These are phyloP conservation scores for Punica granatum DNA, from an alignment of 345 rosid genomes.

Conservation along the genomic window DNA sequence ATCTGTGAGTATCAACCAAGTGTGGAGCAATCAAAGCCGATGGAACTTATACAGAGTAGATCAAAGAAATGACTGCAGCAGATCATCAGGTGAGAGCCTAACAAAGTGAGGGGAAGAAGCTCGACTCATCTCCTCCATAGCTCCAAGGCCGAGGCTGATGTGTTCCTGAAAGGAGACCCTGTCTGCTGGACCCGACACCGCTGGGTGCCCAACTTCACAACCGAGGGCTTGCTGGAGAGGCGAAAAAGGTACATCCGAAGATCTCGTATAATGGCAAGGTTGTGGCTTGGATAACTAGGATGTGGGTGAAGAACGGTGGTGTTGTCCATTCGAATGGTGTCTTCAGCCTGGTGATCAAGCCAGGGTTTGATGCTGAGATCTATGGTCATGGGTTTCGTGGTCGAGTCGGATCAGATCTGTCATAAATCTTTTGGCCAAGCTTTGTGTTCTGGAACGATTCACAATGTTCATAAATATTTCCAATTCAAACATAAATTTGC, in stretches of 20 bases:
- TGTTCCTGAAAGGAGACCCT: conserved; percentile 22
- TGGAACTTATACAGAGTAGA: conserved; percentile 42
- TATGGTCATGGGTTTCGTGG: conserved; percentile 39
- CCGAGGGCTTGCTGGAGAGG: conserved; percentile 32
- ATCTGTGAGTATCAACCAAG: conserved; percentile 22
- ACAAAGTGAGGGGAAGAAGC: conserved; percentile 24
- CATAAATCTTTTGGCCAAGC: conserved; percentile 21
- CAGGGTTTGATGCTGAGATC: conserved; percentile 32
- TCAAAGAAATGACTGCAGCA: conserved; percentile 7
- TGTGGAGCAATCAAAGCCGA: conserved; percentile 31
- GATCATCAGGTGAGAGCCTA: conserved; percentile 3
- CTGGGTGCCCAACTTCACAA: conserved; percentile 24
- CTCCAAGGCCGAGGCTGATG: conserved; percentile 26
- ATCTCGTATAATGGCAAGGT: conserved; percentile 14
- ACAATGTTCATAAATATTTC: background rate
- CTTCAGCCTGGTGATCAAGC: conserved; percentile 33
- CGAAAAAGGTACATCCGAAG: conserved; percentile 26
- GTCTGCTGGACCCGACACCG: background rate
- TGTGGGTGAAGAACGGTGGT: conserved; percentile 28
- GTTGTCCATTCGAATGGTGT: conserved; percentile 37
- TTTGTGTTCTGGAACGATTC: conserved; percentile 21
- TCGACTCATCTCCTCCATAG: conserved; percentile 13
- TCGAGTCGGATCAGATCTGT: conserved; percentile 41
- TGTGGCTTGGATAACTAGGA: conserved; percentile 22
- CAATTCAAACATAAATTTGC: background rate